These are phyloP conservation scores for Microcera coccophila DNA, from an alignment of 2,329 filamentous ascomycete species.

Conservation along the genomic window DNA sequence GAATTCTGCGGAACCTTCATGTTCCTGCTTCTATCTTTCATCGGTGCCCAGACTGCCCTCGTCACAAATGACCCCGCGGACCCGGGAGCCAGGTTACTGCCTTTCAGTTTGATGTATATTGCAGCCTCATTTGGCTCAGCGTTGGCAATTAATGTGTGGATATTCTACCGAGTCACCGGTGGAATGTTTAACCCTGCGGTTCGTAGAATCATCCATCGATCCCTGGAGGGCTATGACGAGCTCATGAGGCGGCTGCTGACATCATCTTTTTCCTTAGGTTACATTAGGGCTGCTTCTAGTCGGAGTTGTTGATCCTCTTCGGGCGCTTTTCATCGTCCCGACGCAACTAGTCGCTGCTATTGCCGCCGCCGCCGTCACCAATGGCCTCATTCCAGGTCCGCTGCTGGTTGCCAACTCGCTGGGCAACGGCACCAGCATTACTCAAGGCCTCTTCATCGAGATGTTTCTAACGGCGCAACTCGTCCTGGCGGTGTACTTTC, in stretches of 20 bases:
- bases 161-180: conserved; percentile 53
- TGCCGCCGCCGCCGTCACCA: conserved; percentile 54
- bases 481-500: conserved; percentile 63
- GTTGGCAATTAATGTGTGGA: conserved; percentile 52
- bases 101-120: conserved; percentile 45
- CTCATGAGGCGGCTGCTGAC: not conserved
- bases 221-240: no score
- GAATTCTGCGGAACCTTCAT: conserved; percentile 53
- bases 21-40: conserved; percentile 46
- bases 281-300: conserved; percentile 58
- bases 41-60: conserved; percentile 38
- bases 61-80: conserved; percentile 28
- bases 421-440: conserved; percentile 45
- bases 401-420: conserved; percentile 56
- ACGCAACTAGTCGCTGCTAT: conserved; percentile 59
- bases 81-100: conserved; percentile 26
- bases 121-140: conserved; percentile 48
- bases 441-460: conserved; percentile 63
- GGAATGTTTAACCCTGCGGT: conserved; percentile 51
- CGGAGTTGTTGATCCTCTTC: conserved; percentile 51
- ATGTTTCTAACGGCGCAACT: conserved; percentile 62
- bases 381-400: conserved; percentile 54
- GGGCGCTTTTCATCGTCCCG: conserved; percentile 49
- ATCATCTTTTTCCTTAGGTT: conserved; percentile 38
- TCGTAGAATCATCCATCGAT: conserved; percentile 24